Evolutionary conservation across 768 basidiomycete species (phyloP), one percentile per base, ranked within the genome.

Genomic region (Suillus luteus): DNA sequence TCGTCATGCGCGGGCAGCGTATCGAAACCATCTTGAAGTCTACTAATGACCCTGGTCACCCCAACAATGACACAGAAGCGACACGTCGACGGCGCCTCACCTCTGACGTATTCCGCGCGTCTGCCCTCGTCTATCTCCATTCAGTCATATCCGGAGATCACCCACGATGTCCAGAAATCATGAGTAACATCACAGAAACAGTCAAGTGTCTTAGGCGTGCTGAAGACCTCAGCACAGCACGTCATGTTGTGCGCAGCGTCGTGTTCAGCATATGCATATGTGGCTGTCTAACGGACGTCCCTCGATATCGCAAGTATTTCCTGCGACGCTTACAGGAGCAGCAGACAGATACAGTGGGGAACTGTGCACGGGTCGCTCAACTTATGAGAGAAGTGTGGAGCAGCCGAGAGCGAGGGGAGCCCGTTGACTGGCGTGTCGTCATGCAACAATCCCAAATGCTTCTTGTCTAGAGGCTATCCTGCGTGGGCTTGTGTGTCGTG

Each of bases 251-350:
- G 62, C 81, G 92, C 46, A 91, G 88, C 76, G 91, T 91, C 31
- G 90, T 93, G 69, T 93, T 93, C 69, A 84, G 85, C 55, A 86
- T 91, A 64, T 92, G 88, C 70, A 83, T 94, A 59, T 85, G 85
- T 65, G 91, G 91, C 1, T 86, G 83, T 66, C 81, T 93, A 58
- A 86, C 89, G 64, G 85, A 87, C 71, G 77, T 84, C 57, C 63
- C 33, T 5, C 59, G 58, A 0, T 77, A 87, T 62, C 82, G 82
- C 59, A 38, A 64, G 1, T 77, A 80, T 65, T 77, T 93, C 12
- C 67, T 75, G 24, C 67, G 68, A 10, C 76, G 82, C 58, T 77
- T 94, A 48, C 70, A 79, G 59, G 81, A 82, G 62, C 85, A 88
- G 68, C 79, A 80, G 43, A 75, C 76, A 19, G 83, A 85, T 59